phyloP scores from a whole-genome alignment of 441 rosid species.

The Populus hybrid region DNA sequence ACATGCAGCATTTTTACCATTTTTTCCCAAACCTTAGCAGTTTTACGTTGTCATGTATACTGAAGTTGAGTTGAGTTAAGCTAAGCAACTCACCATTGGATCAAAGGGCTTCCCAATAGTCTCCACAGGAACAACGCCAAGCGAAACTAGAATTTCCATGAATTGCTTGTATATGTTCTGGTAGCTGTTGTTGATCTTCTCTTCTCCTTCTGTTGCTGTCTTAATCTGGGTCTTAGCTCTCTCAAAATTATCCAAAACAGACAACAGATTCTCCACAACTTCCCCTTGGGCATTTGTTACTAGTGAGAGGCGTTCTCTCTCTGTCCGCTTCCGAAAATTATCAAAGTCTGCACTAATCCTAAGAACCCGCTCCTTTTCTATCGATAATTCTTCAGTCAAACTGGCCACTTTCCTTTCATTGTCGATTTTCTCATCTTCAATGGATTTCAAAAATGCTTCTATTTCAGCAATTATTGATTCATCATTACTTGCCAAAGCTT shows the following conservation, averaged over 20 bases:
- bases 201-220: constrained; percentile 85
- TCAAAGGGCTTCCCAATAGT: constrained; percentile 83
- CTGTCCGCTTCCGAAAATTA: constrained; percentile 90
- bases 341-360: constrained; percentile 95
- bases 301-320: constrained; percentile 75
- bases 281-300: constrained; percentile 90
- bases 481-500: constrained; percentile 66
- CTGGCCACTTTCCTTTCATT: constrained; percentile 53
- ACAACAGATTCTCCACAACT: constrained; percentile 71
- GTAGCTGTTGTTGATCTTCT: constrained; percentile 79
- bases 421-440: constrained; percentile 64
- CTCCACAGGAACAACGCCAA: constrained; percentile 80
- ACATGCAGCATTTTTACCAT: not conserved
- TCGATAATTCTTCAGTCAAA: constrained; percentile 56
- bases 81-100: constrained; percentile 70
- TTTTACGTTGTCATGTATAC: not conserved
- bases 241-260: constrained; percentile 89
- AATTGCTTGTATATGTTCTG: constrained; percentile 96
- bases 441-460: constrained; percentile 56
- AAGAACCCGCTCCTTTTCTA: constrained; percentile 67
- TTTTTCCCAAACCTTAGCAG: not conserved
- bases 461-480: constrained; percentile 57
- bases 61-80: constrained; percentile 1
- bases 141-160: constrained; percentile 66
- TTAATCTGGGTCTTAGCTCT: constrained; percentile 88